Base-by-base conservation (phyloP, 768 basidiomycete species). In the Suillus fuscotomentosus region DNA sequence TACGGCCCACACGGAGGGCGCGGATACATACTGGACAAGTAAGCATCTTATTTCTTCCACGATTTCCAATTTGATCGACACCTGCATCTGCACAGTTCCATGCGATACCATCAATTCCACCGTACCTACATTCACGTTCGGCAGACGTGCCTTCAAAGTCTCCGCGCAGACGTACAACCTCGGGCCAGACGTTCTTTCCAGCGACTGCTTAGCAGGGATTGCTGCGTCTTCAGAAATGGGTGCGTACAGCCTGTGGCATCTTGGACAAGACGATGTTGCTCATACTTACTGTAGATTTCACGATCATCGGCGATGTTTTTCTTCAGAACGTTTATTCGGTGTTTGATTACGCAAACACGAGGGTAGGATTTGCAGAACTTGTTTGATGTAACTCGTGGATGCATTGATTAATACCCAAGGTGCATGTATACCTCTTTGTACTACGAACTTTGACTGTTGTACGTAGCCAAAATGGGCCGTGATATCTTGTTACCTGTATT, bases 301-400 rank as follows among this genome's bases (percentile, higher is more conserved):
- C 65, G 51, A 72, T 75, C 60, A 20, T 75, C 22, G 76, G 72
- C 24, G 75, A 71, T 39, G 71, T 72, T 24, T 74, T 77, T 55
- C 47, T 76, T 41, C 67, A 50, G 55, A 64, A 64, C 20, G 67
- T 72, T 1, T 74, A 72, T 38, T 63, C 73, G 15, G 60, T 71
- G 15, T 72, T 77, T 62, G 66, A 81, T 20, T 65, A 71, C 11
- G 72, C 67, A 0, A 68, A 71, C 41, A 68, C 54, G 2, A 70
- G 65, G n/a, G 81, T 82, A 31, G 72, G 75, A 31, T 79, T 83
- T 66, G 82, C 80, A 43, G 62, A 66, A 2, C 73, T 69, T 61
- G 36, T 36, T 51, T 45, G 43, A 62, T 42, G 10, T 34, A 34
- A 54, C 20, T 17, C 10, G 10, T 54, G 17, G 53, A 53, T 10